These are phyloP conservation scores for Scedosporium apiospermum DNA, from an alignment of 2,329 filamentous ascomycete genomes.

Conservation along the genomic window DNA sequence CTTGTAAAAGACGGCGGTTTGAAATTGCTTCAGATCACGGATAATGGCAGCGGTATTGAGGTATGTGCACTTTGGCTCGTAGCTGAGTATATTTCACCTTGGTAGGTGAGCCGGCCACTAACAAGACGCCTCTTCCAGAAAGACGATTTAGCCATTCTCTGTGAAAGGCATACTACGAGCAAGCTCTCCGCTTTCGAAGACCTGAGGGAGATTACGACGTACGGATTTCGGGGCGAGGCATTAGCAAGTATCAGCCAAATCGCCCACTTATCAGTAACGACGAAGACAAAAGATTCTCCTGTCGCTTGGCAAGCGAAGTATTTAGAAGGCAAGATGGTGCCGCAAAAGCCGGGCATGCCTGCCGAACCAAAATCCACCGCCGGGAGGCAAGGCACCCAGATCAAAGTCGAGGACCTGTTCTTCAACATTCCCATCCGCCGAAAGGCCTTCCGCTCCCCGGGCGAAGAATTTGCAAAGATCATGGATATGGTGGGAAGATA, in stretches of 20 bases:
- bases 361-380: constrained; percentile 81
- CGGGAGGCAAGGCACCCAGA: constrained; percentile 83
- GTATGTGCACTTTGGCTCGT: constrained; percentile 36
- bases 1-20: constrained; percentile 90
- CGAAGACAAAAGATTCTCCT: constrained; percentile 78
- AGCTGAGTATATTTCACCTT: too few relatives aligned
- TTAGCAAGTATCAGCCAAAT: constrained; percentile 98
- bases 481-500: constrained; percentile 91
- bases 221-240: constrained; percentile 96
- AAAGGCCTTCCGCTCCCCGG: constrained; percentile 79
- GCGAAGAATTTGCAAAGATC: constrained; percentile 97
- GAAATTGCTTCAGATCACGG: constrained; percentile 91
- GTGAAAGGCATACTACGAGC: constrained; percentile 92
- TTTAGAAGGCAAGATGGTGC: constrained; percentile 68
- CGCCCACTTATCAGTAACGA: constrained; percentile 89
- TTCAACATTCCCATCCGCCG: constrained; percentile 90
- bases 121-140: constrained; percentile 40
- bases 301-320: constrained; percentile 90
- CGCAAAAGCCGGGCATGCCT: constrained; percentile 79
- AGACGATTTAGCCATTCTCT: constrained; percentile 85
- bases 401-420: constrained; percentile 93
- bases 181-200: constrained; percentile 94
- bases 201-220: constrained; percentile 79
- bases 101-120: neutral
- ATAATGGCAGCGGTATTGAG: constrained; percentile 93